Percentiles rank a stretch among this genome's conserved stretches.
These are phyloP conservation scores for Colletotrichum siamense DNA, from an alignment of 2,329 filamentous ascomycete species.

Conservation along the genomic window DNA sequence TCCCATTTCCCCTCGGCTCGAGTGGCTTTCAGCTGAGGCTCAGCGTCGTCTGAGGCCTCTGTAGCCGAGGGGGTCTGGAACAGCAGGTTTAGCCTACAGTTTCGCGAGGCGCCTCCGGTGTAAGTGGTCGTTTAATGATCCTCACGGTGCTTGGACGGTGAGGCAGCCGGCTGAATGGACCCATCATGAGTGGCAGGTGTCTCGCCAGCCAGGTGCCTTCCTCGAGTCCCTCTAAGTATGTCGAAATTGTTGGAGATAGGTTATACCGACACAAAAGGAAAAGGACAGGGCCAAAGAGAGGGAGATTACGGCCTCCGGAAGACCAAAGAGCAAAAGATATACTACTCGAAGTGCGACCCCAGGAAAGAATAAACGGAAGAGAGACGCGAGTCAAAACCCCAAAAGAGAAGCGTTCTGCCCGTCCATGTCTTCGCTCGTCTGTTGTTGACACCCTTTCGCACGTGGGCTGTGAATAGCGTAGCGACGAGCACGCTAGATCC, in stretches of 20 bases:
- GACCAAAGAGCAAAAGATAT: neutral
- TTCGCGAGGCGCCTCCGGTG: neutral
- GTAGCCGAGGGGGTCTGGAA: neutral
- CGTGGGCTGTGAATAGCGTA: neutral
- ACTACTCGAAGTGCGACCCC: fast-evolving
- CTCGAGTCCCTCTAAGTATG: fast-evolving
- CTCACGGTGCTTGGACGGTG: neutral
- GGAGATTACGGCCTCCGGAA: fast-evolving
- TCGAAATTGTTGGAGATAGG: fast-evolving
- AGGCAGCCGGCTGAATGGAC: neutral
- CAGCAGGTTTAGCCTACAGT: neutral
- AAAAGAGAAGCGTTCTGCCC: neutral
- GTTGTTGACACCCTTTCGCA: neutral
- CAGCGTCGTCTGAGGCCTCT: neutral
- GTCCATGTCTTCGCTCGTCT: neutral
- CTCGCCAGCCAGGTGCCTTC: neutral
- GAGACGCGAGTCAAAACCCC: fast-evolving
- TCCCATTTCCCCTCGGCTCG: neutral
- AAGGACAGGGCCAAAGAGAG: fast-evolving
- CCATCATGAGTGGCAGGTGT: neutral
- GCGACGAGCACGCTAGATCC: neutral
- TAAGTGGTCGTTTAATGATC: neutral
- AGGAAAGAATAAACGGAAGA: neutral
- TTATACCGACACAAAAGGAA: fast-evolving
- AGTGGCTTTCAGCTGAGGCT: neutral